phyloP scores from a whole-genome alignment of 768 basidiomycete species.

The Nevesoporus exiguus region DNA sequence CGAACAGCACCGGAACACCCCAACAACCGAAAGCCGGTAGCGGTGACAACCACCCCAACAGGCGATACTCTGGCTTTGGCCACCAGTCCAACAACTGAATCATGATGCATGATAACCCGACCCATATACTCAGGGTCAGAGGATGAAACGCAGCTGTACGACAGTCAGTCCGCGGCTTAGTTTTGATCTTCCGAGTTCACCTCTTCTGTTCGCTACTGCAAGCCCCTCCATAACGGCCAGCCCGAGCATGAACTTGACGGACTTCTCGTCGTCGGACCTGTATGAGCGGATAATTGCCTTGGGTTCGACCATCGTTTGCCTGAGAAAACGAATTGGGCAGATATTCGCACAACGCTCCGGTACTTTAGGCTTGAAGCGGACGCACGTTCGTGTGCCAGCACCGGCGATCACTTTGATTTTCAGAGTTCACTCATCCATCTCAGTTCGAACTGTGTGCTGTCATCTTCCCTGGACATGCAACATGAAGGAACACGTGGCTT shows the following conservation, averaged over 20 bases:
- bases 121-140: constrained; percentile 58
- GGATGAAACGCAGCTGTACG: constrained; percentile 53
- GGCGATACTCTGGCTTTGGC: constrained; percentile 48
- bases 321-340: background rate
- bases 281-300: constrained; percentile 54
- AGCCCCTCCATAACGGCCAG: constrained; percentile 66
- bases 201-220: constrained; percentile 59
- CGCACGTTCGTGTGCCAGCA: constrained; percentile 8
- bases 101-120: constrained; percentile 54
- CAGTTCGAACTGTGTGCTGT: too few relatives aligned
- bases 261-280: constrained; percentile 49
- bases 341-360: background rate
- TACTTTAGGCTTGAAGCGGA: background rate
- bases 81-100: constrained; percentile 64
- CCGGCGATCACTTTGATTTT: too few relatives aligned
- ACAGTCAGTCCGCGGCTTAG: background rate
- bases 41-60: constrained; percentile 51
- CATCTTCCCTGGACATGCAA: too few relatives aligned
- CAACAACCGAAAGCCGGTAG: constrained; percentile 65
- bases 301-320: constrained; percentile 37
- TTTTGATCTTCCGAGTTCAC: constrained; percentile 31
- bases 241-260: constrained; percentile 60
- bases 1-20: constrained; percentile 61
- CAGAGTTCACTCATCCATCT: too few relatives aligned
- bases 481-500: too few relatives aligned